These are phyloP conservation scores for Camellia japonica DNA, from an alignment of 148 eudicot genomes.

Conservation along the genomic window DNA sequence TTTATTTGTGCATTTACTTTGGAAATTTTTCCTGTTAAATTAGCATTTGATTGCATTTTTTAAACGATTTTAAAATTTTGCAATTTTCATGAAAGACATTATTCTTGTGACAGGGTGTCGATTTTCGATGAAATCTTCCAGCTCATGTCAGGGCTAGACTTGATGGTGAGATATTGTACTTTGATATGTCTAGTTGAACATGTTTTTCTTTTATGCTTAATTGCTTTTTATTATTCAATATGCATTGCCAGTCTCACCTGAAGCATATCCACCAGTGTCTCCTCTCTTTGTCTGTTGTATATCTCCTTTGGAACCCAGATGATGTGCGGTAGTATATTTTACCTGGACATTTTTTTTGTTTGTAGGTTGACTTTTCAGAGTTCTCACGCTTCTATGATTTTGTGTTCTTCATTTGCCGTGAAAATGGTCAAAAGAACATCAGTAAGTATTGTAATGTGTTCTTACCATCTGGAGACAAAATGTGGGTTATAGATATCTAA, in stretches of 20 bases:
- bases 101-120: constrained; percentile 45
- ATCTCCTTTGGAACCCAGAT: background rate
- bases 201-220: constrained; percentile 8
- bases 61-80: background rate
- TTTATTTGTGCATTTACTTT: background rate
- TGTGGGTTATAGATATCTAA: background rate
- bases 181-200: background rate
- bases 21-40: background rate
- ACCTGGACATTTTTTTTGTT: constrained; percentile 1
- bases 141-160: constrained; percentile 61
- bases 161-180: constrained; percentile 44
- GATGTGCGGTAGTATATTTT: background rate
- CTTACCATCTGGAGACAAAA: background rate
- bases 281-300: background rate
- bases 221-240: background rate
- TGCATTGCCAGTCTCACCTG: background rate
- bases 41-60: background rate
- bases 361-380: constrained; percentile 69
- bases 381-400: constrained; percentile 82
- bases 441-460: constrained; percentile 40
- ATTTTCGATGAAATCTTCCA: constrained; percentile 57
- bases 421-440: constrained; percentile 84
- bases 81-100: background rate
- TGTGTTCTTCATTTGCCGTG: constrained; percentile 80
- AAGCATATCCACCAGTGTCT: constrained; percentile 1